These are phyloP conservation scores for Glomus cerebriforme DNA, from an alignment of 192 early-diverging fungal species.

Conservation along the genomic window DNA sequence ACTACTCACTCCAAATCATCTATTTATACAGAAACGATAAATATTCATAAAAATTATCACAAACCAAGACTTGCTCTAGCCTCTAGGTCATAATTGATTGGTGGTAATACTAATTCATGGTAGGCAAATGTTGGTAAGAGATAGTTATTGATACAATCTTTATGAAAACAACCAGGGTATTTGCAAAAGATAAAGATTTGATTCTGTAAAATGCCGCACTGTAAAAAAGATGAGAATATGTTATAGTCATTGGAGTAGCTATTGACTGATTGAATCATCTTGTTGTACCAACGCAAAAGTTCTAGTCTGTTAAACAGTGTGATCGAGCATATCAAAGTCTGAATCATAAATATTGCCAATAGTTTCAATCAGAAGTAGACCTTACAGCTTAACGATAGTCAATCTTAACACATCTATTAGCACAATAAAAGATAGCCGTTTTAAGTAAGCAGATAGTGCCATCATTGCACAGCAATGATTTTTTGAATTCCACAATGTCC, in stretches of 20 bases:
- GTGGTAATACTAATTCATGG: too few species aligned
- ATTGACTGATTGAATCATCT: background rate
- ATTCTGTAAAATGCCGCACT: background rate
- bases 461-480: too few species aligned
- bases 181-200: background rate
- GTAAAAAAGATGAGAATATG: background rate
- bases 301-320: background rate
- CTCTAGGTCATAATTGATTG: too few species aligned
- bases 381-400: background rate
- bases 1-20: too few species aligned
- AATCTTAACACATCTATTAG: too few species aligned
- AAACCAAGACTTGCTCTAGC: too few species aligned
- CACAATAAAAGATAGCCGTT: background rate
- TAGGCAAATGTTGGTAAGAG: too few species aligned
- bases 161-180: background rate
- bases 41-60: too few species aligned
- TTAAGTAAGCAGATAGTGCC: background rate
- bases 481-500: background rate
- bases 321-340: background rate
- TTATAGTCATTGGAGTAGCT: background rate
- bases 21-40: too few species aligned
- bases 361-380: background rate
- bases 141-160: too few species aligned
- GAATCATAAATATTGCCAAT: constrained; percentile 18
- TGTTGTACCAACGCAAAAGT: background rate